These are phyloP conservation scores for Alnus glutinosa DNA, from an alignment of 306 rosid genomes.

Conservation along the genomic window DNA sequence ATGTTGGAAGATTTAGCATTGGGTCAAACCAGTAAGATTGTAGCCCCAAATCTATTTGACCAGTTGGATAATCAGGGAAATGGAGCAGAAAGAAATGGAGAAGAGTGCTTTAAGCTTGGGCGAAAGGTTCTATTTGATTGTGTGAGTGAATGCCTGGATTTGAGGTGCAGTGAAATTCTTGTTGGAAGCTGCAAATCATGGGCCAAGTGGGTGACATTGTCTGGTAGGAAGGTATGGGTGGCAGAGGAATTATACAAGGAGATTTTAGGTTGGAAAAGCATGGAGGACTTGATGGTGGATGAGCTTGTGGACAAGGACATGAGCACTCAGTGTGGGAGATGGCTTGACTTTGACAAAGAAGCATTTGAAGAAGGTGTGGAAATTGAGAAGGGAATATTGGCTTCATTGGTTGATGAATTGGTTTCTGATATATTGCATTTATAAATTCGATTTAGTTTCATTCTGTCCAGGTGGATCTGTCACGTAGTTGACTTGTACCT, in stretches of 20 bases:
- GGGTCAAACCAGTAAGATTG: constrained; percentile 39
- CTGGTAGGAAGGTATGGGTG: constrained; percentile 45
- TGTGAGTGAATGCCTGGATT: constrained; percentile 55
- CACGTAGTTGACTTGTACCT: constrained; percentile 18
- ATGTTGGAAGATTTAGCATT: constrained; percentile 49
- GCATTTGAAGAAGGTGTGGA: constrained; percentile 63
- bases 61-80: constrained; percentile 45
- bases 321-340: constrained; percentile 71
- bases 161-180: constrained; percentile 41
- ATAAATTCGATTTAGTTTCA: constrained; percentile 14
- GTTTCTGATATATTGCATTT: constrained; percentile 54
- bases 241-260: constrained; percentile 65
- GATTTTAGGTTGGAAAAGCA: constrained; percentile 54
- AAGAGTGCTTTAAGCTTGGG: constrained; percentile 44
- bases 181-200: constrained; percentile 54
- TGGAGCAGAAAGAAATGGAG: constrained; percentile 29
- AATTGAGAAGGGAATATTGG: constrained; percentile 53
- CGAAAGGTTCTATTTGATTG: constrained; percentile 66
- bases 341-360: constrained; percentile 70
- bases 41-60: constrained; percentile 60
- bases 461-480: constrained; percentile 23
- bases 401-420: constrained; percentile 59
- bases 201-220: constrained; percentile 43
- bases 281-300: constrained; percentile 69
- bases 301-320: constrained; percentile 76